phyloP scores from a whole-genome alignment of 2,329 filamentous ascomycete species.

The Sclerotinia sclerotiorum region DNA sequence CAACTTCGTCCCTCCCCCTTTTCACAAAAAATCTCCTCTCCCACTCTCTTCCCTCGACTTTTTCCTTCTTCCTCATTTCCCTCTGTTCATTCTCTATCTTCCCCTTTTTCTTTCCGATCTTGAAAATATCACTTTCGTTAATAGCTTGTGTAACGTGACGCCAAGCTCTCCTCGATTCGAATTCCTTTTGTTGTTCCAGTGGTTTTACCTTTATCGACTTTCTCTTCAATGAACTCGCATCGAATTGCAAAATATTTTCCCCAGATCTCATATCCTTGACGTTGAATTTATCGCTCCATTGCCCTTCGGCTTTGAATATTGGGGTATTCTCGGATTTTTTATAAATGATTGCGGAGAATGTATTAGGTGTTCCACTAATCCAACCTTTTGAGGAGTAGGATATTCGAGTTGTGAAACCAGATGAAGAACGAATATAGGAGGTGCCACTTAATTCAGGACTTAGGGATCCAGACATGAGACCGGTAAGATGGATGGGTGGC shows the following conservation, averaged over 20 bases:
- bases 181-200: conserved; percentile 75
- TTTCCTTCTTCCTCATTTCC: conserved; percentile 71
- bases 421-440: conserved; percentile 81
- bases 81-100: conserved; percentile 90
- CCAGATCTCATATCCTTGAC: conserved; percentile 65
- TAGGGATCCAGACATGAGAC: conserved; percentile 78
- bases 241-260: conserved; percentile 58
- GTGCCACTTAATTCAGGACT: conserved; percentile 86
- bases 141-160: conserved; percentile 79
- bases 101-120: conserved; percentile 73
- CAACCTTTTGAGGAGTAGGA: conserved; percentile 92
- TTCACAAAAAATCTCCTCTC: conserved; percentile 76
- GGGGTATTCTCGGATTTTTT: conserved; percentile 63
- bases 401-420: conserved; percentile 82
- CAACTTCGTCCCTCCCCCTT: conserved; percentile 46
- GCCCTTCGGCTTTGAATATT: conserved; percentile 78
- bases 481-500: conserved; percentile 87
- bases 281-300: conserved; percentile 82
- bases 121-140: conserved; percentile 76
- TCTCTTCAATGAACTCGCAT: conserved; percentile 54
- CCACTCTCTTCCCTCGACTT: conserved; percentile 71
- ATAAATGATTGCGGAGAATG: conserved; percentile 74
- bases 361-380: conserved; percentile 94
- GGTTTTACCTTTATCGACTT: conserved; percentile 70
- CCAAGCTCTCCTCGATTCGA: conserved; percentile 89